A percentile compares a stretch with the other conserved stretches of the same genome.
Evolutionary conservation across 139 green algal species (phyloP).

Genomic region (Haematococcus lacustris): DNA sequence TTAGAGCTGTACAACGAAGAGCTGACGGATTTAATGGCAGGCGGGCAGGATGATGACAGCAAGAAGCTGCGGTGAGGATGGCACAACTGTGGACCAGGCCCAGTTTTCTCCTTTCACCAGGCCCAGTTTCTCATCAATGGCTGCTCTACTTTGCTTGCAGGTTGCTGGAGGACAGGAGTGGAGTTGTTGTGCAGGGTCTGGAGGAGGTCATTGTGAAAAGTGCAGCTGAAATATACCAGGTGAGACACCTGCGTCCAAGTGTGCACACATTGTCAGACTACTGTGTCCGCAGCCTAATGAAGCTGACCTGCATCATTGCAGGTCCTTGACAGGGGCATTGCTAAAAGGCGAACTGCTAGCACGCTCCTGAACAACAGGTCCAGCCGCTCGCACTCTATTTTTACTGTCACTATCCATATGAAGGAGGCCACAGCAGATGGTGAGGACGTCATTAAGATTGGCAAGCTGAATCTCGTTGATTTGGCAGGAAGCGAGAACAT

Average conservation of each 20-base stretch:
- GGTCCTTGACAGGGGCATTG: conserved; percentile 82
- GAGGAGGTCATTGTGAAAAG: conserved; percentile 90
- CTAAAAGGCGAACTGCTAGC: conserved; percentile 85
- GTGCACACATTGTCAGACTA: too few species aligned
- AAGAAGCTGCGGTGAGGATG: conserved; percentile 33
- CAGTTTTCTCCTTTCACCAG: too few species aligned
- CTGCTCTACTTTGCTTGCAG: too few species aligned
- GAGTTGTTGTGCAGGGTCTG: conserved; percentile 81
- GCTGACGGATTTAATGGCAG: conserved; percentile 87
- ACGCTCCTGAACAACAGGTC: conserved; percentile 98
- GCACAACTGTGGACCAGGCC: too few species aligned
- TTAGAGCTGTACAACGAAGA: conserved; percentile 99
- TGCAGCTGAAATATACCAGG: conserved; percentile 75
- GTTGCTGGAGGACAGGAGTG: conserved; percentile 73
- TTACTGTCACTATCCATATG: conserved; percentile 82
- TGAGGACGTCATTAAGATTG: conserved; percentile 93
- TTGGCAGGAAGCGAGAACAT: conserved; percentile 96
- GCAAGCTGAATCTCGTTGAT: conserved; percentile 98
- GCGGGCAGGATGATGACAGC: conserved; percentile 33
- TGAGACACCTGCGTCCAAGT: too few species aligned
- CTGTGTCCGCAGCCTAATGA: too few species aligned
- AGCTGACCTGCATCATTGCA: too few species aligned
- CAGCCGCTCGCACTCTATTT: conserved; percentile 86
- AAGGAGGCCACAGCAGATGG: conserved; percentile 86
- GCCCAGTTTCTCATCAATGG: too few species aligned